Evolutionary conservation across 805 yeast genomes (phyloP), one percentile per base, ranked within the genome.

Genomic region (Monosporozyma aerobia): DNA sequence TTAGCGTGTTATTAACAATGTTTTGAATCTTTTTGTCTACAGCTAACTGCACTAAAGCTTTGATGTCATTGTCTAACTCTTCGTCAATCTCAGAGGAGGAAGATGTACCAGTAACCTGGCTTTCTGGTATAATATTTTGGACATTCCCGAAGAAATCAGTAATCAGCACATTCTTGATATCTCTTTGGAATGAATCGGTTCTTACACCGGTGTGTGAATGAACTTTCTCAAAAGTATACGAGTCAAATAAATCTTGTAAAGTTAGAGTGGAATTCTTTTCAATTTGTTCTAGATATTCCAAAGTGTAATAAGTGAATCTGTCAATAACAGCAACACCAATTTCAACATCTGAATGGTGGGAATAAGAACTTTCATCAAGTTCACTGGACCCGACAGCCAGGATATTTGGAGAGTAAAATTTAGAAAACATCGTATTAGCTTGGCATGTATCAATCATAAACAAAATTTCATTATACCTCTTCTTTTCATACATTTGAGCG

Each of bases 381-480:
- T 78, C 85, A 9, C 95, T 86, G 1, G 97, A 89, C 0, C 99
- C 99, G 37, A 92, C 95, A 1, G 97, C 88, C 50, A 94, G 70
- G 47, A 94, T 81, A 66, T 94, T 90, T 35, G 99, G 98, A 9
- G 96, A 85, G 66, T 89, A 90, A 64, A 92, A 82, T 63, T 85
- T 80, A 53, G 95, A 84, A 71, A 86, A 94, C 99, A 94, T 92
- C 14, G 99, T 89, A 70, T 92, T 94, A 27, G 99, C 99, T 73
- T 94, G 99, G 65, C 99, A 94, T 0, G 99, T 94, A 69, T 94
- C 99, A 57, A 94, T 86, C 98, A 94, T 94, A 71, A 94, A 94
- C 64, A 94, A 82, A 35, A 94, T 87, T 73, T 94, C 98, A 61
- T 90, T 90, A 73, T 94, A 94, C 52, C 99, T 77, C 60, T 87